These are phyloP conservation scores for Globisporangium orthogonon DNA, from an alignment of 352 stramenopile species.

Conservation along the genomic window DNA sequence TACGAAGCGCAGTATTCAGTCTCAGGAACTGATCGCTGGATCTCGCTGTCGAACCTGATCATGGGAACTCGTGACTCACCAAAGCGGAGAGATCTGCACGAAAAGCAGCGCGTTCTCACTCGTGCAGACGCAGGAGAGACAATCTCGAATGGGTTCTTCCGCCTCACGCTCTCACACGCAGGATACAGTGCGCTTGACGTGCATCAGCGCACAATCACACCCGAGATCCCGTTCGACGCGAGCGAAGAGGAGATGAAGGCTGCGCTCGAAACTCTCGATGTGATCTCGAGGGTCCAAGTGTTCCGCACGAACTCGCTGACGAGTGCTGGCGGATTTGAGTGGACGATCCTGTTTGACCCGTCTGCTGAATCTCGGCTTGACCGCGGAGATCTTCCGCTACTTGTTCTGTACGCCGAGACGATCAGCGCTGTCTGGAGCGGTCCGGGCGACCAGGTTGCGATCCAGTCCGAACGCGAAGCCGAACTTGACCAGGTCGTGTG, in stretches of 20 bases:
- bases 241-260: constrained; percentile 49
- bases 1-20: constrained; percentile 54
- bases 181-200: constrained; percentile 27
- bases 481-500: constrained; percentile 19
- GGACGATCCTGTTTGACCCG: constrained; percentile 50
- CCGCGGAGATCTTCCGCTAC: constrained; percentile 32
- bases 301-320: constrained; percentile 20
- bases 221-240: constrained; percentile 70
- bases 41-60: constrained; percentile 23
- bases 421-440: constrained; percentile 41
- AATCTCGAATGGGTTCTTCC: constrained; percentile 51
- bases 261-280: constrained; percentile 68
- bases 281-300: constrained; percentile 52
- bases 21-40: constrained; percentile 37
- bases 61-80: constrained; percentile 16
- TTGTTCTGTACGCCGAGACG: constrained; percentile 46
- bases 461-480: constrained; percentile 32
- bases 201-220: constrained; percentile 37
- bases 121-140: constrained; percentile 35
- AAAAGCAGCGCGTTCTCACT: constrained; percentile 48
- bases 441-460: constrained; percentile 38
- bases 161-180: constrained; percentile 33
- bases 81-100: constrained; percentile 18
- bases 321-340: constrained; percentile 31
- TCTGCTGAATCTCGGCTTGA: constrained; percentile 4